Base-by-base conservation (phyloP, 2,329 filamentous ascomycete species). In the Colletotrichum sansevieriae region DNA sequence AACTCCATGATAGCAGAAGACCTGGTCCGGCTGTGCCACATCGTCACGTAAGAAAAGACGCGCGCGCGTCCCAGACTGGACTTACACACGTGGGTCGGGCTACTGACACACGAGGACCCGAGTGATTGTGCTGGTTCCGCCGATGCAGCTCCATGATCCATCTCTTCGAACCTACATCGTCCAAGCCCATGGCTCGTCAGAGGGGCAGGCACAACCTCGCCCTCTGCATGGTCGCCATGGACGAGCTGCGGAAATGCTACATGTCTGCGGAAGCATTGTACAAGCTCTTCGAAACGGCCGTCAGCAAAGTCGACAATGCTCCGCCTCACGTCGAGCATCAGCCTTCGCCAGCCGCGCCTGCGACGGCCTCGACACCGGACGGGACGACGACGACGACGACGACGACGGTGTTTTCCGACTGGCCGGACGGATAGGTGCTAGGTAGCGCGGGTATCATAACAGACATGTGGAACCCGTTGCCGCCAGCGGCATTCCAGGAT, bases 71-170 rank as follows among this genome's bases (percentile, higher is more conserved):
- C n/a, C n/a, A n/a, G n/a, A n/a, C n/a, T 49, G 9, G 10, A n/a
- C 22, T 9, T 29, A 29, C 6, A 3, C 29, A 22, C 22, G 22
- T 22, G 22, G 22, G 3, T 1, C 1, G 13, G 15, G 7, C 15
- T 9, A 15, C 61, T 64, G 18, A 51, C 20, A n/a, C 20, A 39
- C 10, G 9, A 9, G 2, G 11, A 6, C 2, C 52, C 68, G 68
- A 2, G 55, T 61, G 22, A 67, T 70, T 15, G 68, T 64, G 1
- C 15, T 70, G 1, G 63, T 63, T 2, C 64, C 68, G n/a, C 55
- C 68, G 12, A 62, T 70, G 68, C 68, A 70, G 18, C n/a, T n/a
- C n/a, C n/a, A n/a, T n/a, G n/a, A 68, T 61, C 12, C 68, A 70
- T 9, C 64, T 70, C 13, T 62, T 68, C 18, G 55, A 70, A 20